Evolutionary conservation across 352 stramenopile genomes (phyloP).

Genomic region (Globisporangium apiculatum): DNA sequence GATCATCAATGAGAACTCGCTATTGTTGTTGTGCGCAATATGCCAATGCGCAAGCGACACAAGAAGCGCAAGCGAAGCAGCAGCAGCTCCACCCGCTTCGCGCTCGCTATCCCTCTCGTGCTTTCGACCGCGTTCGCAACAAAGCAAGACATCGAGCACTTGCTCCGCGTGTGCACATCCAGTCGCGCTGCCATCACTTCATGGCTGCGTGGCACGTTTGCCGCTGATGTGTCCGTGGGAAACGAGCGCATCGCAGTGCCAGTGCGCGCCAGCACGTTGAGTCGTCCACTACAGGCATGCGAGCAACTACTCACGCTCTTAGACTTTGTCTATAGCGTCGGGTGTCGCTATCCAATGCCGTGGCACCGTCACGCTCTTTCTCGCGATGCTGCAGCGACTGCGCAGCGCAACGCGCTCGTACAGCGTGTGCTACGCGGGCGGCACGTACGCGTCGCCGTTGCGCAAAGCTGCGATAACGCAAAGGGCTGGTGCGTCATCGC

Average conservation of each 20-base stretch:
- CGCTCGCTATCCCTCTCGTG: too few relatives aligned
- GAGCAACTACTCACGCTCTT: slow-evolving; percentile 12
- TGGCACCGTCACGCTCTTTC: slow-evolving; percentile 20
- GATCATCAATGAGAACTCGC: too few relatives aligned
- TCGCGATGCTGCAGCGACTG: slow-evolving; percentile 10
- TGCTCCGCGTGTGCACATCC: slow-evolving; percentile 4
- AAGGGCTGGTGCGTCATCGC: slow-evolving; percentile 49
- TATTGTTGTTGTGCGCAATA: too few relatives aligned
- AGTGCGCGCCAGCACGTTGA: not conserved
- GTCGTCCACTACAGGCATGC: not conserved
- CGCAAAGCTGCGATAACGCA: not conserved
- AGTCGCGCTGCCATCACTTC: not conserved
- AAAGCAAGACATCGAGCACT: not conserved
- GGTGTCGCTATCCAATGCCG: slow-evolving; percentile 18
- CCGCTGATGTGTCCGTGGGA: slow-evolving; percentile 4
- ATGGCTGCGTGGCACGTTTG: slow-evolving; percentile 3
- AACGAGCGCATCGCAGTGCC: slow-evolving; percentile 1
- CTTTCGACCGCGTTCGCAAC: too few relatives aligned
- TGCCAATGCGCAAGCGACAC: too few relatives aligned
- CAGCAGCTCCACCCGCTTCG: too few relatives aligned
- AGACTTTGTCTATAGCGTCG: slow-evolving; percentile 27
- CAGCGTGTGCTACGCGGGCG: slow-evolving; percentile 20
- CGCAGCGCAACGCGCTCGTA: slow-evolving; percentile 14
- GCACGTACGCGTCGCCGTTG: slow-evolving; percentile 23
- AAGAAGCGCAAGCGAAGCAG: too few relatives aligned